Base-by-base conservation (phyloP, 768 basidiomycete species). In the Calocybe indica region DNA sequence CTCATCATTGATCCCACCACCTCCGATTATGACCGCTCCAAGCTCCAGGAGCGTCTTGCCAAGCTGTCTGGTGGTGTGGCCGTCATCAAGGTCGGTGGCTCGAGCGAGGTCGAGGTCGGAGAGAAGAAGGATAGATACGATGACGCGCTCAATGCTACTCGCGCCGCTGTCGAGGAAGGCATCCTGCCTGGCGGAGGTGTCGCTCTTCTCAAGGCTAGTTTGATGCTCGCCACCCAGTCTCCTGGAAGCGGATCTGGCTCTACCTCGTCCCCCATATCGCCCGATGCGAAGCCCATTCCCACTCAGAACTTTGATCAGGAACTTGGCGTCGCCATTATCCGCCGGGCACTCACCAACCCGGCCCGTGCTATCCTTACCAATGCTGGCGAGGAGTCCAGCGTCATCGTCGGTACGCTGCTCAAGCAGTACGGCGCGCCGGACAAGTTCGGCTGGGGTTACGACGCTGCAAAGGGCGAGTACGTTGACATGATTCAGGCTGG, bases 51-150 rank as follows among this genome's bases (percentile, higher is more conserved):
- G 65, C 88, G 95, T 54, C 79, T 99, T 39, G 95, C 95, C 53
- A 98, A 99, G 78, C 76, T 98, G 45, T 82, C 80, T 38, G 95
- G 95, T 39, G 94, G 95, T 68, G 95, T 98, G 40, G 95, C 95
- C 11, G 94, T 98, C 69, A 97, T 97, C 79, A 93, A 92, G 70
- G 95, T 97, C 52, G 95, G 95, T 47, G 95, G 95, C 12, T 72
- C 85, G 15, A 82, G 79, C 45, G 95, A 98, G 67, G 95, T 97
- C 44, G 95, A 97, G 70, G 95, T 98, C 51, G 79, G 94, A 6
- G 95, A 98, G 80, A 98, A 97, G 90, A 96, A 98, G 82, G 95
- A 98, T 65, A 79, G 94, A 34, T 97, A 96, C 61, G 94, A 97
- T 56, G 92, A 95, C 62, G 94, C 94, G 1, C 77, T 97, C 40